Base-by-base conservation (phyloP, 352 stramenopile genomes). In the Globisporangium middletonii region DNA sequence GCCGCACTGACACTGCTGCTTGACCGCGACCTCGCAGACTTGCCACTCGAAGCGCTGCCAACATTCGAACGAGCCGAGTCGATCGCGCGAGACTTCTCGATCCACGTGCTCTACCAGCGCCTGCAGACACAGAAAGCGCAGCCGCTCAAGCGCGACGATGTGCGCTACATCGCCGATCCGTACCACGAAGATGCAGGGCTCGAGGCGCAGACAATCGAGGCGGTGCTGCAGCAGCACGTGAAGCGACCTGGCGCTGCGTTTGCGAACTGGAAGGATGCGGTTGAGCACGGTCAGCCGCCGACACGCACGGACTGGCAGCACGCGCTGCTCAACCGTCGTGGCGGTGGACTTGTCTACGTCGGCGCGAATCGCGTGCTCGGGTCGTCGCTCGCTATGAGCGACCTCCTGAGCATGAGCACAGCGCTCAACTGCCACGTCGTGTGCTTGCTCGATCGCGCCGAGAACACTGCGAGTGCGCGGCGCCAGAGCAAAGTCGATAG, bases 401-500 rank as follows among this genome's bases (percentile, higher is more conserved):
- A 75, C 3, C 63, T 96, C 4, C 71, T 77, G n/a, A 79, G 75
- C 0, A 88, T 96, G 75, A 89, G 86, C 56, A 58, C 83, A 4
- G 58, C 65, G 4, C 52, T 62, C 19, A 77, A 72, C n/a, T 95
- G 83, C 48, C 79, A 93, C 55, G 75, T 79, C 5, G 63, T 93
- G 26, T 59, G 94, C 43, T 50, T 93, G 4, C 57, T 94, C 0
- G 85, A 95, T 59, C 81, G 83, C n/a, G 79, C 83, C 3, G 85
- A 96, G 59, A 96, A 90, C 55, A 55, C 73, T 12, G 66, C 60
- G 26, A 96, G 81, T 44, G 64, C 64, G n/a, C 72, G 88, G 16
- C 72, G 88, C 23, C 86, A 94, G 67, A 95, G 82, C 66, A 96
- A 96, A 67, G 28, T 83, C 42, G 83, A 96, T 62, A 96, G 79